Evolutionary conservation across 768 basidiomycete genomes (phyloP).

Genomic region (Steccherinum ochraceum): DNA sequence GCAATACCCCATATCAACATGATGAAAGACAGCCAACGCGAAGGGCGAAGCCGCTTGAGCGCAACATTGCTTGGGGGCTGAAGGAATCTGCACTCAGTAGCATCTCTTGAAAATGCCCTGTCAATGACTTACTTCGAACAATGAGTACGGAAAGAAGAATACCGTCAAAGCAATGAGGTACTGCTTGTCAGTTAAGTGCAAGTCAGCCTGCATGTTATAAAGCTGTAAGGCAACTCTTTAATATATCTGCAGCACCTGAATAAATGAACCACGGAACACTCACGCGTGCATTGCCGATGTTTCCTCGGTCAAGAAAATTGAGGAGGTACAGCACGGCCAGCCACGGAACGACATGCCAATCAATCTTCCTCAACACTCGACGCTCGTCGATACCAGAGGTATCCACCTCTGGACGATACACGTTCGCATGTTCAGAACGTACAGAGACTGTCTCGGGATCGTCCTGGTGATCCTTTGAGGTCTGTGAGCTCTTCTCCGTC

Average conservation of each 20-base stretch:
- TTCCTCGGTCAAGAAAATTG: slow-evolving; percentile 58
- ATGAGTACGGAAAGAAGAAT: slow-evolving; percentile 71
- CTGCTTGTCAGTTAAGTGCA: slow-evolving; percentile 55
- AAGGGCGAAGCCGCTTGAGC: slow-evolving; percentile 53
- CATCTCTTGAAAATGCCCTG: not conserved
- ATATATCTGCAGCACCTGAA: too few relatives aligned
- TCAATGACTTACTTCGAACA: slow-evolving; percentile 50
- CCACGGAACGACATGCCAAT: slow-evolving; percentile 69
- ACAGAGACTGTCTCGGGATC: slow-evolving; percentile 9
- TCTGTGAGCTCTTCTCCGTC: not conserved
- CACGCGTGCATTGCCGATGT: slow-evolving; percentile 73
- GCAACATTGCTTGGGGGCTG: slow-evolving; percentile 62
- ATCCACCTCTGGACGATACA: slow-evolving; percentile 48
- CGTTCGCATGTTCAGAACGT: not conserved
- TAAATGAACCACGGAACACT: too few relatives aligned
- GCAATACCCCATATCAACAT: slow-evolving; percentile 35
- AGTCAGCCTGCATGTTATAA: slow-evolving; percentile 49
- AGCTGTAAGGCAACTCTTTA: too few relatives aligned
- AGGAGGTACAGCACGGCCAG: slow-evolving; percentile 67
- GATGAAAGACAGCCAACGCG: slow-evolving; percentile 51
- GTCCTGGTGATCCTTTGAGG: not conserved
- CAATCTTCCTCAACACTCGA: slow-evolving; percentile 52
- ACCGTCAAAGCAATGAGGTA: slow-evolving; percentile 65
- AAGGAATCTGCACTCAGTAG: not conserved
- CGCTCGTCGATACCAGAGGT: slow-evolving; percentile 47